Conservation (phyloP, 345 rosid genomes). For the Acer negundo region DNA sequence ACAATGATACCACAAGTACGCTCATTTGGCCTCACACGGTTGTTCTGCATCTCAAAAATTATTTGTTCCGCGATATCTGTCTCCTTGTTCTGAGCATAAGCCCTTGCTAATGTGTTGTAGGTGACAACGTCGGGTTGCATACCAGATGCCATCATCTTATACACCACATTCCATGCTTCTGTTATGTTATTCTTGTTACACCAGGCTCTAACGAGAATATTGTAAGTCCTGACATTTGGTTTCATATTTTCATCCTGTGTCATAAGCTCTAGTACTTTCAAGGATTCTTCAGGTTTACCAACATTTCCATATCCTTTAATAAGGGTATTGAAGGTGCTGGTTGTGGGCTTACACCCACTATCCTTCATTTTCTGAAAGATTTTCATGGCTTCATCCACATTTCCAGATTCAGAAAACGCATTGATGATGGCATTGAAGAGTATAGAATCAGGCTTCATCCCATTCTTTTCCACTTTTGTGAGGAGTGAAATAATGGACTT, state of each 20-base stretch:
- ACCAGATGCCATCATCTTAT: constrained; percentile 72
- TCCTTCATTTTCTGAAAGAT: constrained; percentile 79
- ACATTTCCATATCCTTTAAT: constrained; percentile 81
- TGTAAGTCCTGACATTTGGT: constrained; percentile 79
- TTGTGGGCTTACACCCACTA: constrained; percentile 73
- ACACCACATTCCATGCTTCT: constrained; percentile 77
- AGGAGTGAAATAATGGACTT: constrained; percentile 61
- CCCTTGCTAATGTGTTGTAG: constrained; percentile 74
- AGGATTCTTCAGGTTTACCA: constrained; percentile 74
- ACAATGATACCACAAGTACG: constrained; percentile 83
- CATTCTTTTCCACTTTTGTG: constrained; percentile 68
- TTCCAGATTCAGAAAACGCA: constrained; percentile 84
- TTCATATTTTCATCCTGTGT: constrained; percentile 50
- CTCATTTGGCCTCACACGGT: constrained; percentile 63
- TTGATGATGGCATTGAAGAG: constrained; percentile 92
- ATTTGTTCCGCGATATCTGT: constrained; percentile 69
- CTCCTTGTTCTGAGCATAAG: constrained; percentile 65
- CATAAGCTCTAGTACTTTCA: constrained; percentile 65
- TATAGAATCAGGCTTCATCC: constrained; percentile 79
- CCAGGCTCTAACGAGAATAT: constrained; percentile 82
- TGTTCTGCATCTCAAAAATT: constrained; percentile 70
- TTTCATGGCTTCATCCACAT: constrained; percentile 74
- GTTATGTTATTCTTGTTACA: constrained; percentile 61
- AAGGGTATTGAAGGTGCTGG: constrained; percentile 85
- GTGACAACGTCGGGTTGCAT: constrained; percentile 80